Evolutionary conservation across 2,329 filamentous ascomycete genomes (phyloP), one percentile per base, ranked within the genome.

Genomic region (Aspergillus quadrilineatus): DNA sequence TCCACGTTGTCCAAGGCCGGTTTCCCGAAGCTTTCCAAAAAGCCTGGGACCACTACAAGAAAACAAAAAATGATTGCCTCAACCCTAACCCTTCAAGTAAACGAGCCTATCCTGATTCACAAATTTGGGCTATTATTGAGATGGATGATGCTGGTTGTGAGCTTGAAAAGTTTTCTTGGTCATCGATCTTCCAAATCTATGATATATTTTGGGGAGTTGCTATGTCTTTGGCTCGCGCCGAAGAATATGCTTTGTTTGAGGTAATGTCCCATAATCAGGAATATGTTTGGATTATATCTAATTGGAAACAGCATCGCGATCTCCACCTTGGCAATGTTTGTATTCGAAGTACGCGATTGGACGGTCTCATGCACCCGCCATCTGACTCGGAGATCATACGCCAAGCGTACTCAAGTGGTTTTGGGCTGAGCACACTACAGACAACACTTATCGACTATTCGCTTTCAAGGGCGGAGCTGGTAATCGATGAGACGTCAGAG

Each of bases 381-480:
- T 65, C 69, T 3, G 66, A 72, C 36, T 53, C 70, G 14, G 67
- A 71, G 2, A 60, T 72, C 39, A 65, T 64, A 15, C 60, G 65
- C 17, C 63, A 69, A 10, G 59, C 66, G n/a, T 70, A 69, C 15
- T 66, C 69, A 1, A 71, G 79, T 56, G 73, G 73, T 17, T 73
- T 86, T 26, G 78, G 79, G 2, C 77, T 83, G 55, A 83, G 82
- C 12, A 75, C 76, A 1, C 70, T 87, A 4, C 82, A 85, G 62
- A 84, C 84, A 1, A 87, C 85, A 0, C 79, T 88, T 26, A 88
- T 88, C 62, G 85, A 88, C 68, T 88, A 88, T 69, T 87, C 85
- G 1, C 78, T 88, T 36, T 87, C 85, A 1, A 81, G 85, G n/a
- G 84, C 83, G 1, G 77, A 80, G 26, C 73, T 86, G 56, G 51